Conservation (phyloP, 2,329 filamentous ascomycete species). For the Cladosporium cucumerinum region DNA sequence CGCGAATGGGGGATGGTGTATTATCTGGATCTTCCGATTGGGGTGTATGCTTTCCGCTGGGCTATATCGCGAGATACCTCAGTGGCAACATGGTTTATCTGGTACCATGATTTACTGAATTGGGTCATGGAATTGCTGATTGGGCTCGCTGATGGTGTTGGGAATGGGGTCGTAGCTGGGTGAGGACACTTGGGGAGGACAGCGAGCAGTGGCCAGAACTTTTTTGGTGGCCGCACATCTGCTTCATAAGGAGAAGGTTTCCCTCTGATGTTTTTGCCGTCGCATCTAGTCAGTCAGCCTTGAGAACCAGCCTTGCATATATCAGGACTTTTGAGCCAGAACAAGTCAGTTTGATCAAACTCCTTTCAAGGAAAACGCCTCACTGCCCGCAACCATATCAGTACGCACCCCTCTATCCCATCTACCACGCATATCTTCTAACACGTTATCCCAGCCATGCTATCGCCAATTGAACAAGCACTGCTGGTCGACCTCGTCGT, state of each 20-base stretch:
- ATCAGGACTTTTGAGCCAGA: background rate
- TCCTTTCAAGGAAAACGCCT: background rate
- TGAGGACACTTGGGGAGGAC: background rate
- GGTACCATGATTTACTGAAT: background rate
- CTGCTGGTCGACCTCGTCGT: background rate
- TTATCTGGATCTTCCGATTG: background rate
- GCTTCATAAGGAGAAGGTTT: background rate
- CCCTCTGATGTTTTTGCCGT: background rate
- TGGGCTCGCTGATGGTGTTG: background rate
- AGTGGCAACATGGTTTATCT: background rate
- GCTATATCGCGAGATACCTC: background rate
- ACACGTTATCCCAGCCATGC: background rate
- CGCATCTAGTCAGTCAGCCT: no score
- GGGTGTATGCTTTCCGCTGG: background rate
- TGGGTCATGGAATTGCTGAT: background rate
- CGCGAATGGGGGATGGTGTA: background rate
- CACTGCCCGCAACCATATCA: no score
- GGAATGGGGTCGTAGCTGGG: background rate
- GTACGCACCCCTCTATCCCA: no score
- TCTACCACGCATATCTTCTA: no score
- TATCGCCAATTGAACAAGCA: background rate
- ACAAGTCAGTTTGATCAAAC: background rate
- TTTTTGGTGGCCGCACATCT: background rate
- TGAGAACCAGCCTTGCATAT: no score
- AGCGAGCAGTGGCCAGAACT: no score